These are phyloP conservation scores for Elaeagnus macrophylla DNA, from an alignment of 306 rosid species.

Conservation along the genomic window DNA sequence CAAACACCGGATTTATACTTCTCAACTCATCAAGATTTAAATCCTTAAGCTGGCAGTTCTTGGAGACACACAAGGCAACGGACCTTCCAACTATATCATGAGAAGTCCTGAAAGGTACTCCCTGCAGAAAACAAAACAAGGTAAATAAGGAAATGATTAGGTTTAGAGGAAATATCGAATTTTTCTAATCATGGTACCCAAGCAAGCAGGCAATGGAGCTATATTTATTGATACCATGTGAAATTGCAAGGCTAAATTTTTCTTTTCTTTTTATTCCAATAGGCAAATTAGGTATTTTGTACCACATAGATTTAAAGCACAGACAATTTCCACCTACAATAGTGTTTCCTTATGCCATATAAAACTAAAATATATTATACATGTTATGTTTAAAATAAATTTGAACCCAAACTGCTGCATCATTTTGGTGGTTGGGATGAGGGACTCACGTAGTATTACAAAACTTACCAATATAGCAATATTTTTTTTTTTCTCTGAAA, in stretches of 20 bases:
- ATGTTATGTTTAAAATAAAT: not conserved
- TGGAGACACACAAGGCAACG: slow-evolving; percentile 64
- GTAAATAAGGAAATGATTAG: slow-evolving; percentile 10
- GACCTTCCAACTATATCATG: slow-evolving; percentile 83
- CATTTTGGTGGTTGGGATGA: not conserved
- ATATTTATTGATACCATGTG: no score
- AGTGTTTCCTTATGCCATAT: no score
- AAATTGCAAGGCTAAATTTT: no score
- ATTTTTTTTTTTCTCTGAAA: no score
- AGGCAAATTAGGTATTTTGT: no score
- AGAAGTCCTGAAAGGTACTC: slow-evolving; percentile 85
- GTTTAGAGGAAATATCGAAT: no score
- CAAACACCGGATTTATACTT: slow-evolving; percentile 48
- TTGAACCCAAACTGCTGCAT: not conserved
- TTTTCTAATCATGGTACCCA: not conserved
- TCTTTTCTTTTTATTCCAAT: no score
- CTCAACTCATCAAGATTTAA: slow-evolving; percentile 64
- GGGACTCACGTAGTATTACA: not conserved
- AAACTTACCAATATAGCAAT: not conserved
- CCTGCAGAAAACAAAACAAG: slow-evolving; percentile 37
- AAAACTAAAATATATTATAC: not conserved
- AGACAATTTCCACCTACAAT: no score
- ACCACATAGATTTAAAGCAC: no score
- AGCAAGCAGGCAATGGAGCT: not conserved
- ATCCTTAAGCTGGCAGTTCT: slow-evolving; percentile 58